phyloP scores from a whole-genome alignment of 2,329 filamentous ascomycete species.

The Fusarium falciforme region DNA sequence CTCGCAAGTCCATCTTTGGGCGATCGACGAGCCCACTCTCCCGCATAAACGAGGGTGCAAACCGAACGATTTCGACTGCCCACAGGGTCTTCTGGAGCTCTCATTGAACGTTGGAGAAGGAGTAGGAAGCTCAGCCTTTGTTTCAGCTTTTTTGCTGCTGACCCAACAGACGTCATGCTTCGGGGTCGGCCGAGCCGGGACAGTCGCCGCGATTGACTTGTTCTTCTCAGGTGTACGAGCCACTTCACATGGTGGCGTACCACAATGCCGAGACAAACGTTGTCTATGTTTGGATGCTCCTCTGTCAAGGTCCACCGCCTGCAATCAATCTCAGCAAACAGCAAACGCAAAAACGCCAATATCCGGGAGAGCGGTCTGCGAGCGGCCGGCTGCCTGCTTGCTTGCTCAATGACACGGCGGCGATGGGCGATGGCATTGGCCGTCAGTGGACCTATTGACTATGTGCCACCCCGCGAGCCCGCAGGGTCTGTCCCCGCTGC shows the following conservation, averaged over 20 bases:
- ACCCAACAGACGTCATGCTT: slow-evolving; percentile 4
- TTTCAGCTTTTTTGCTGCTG: neutral
- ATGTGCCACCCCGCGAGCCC: slow-evolving; percentile 22
- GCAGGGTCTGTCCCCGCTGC: slow-evolving; percentile 29
- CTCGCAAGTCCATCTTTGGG: slow-evolving; percentile 7
- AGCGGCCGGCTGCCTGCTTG: slow-evolving; percentile 28
- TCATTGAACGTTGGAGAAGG: neutral
- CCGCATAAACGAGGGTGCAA: slow-evolving; percentile 37
- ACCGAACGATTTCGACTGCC: slow-evolving; percentile 9
- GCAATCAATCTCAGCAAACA: neutral
- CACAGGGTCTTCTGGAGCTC: neutral
- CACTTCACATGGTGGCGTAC: neutral
- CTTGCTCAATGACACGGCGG: slow-evolving; percentile 12
- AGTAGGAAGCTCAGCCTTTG: neutral
- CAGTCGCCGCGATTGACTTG: slow-evolving; percentile 8
- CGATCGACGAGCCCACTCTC: slow-evolving; percentile 28
- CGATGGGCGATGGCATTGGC: slow-evolving; percentile 33
- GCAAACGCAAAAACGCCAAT: neutral
- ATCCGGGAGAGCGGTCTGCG: slow-evolving; percentile 34
- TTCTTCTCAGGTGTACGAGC: slow-evolving; percentile 10
- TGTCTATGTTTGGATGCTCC: neutral
- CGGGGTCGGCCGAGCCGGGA: slow-evolving; percentile 1
- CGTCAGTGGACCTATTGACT: slow-evolving; percentile 19
- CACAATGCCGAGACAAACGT: slow-evolving; percentile 9
- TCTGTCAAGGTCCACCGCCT: slow-evolving; percentile 7